Evolutionary conservation across 2,329 filamentous ascomycete species (phyloP), one percentile per base, ranked within the genome.

Genomic region (Tolypocladium guangdongense): DNA sequence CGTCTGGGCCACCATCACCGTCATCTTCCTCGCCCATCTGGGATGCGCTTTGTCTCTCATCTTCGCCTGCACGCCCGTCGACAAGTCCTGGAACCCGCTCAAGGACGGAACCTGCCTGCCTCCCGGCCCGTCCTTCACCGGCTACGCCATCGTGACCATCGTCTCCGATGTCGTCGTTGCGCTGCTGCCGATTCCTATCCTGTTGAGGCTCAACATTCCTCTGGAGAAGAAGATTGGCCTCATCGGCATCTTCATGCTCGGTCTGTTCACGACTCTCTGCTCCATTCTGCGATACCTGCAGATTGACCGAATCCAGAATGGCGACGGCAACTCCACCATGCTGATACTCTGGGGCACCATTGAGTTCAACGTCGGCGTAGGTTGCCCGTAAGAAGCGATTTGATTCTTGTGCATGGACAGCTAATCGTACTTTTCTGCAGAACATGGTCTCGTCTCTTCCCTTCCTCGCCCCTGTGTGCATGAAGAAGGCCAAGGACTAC

Each of bases 301-400:
- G 57, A 80, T 81, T 55, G 63, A 74, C 55, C 66, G 71, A 0
- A 77, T 81, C 39, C 73, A 75, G 18, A 64, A 66, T 14, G 75
- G 74, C 2, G 75, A 79, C 38, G 76, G 77, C 10, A 77, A 80
- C 58, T 79, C 78, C 0, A 80, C 78, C 5, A 76, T 78, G 73
- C 66, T 81, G 12, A 70, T 81, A 1, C 64, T 81, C 0, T 81
- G 78, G 78, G 78, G 78, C 5, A 76, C 74, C 2, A 76, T 81
- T 53, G 78, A 81, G 60, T 77, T 81, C 63, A 80, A 81, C 57
- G 72, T 80, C 33, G 78, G 78, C 12, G 77, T 80, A 70, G 61
- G 75, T 60, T 3, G 7, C 6, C 12, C 11, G 12, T 27, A 12
- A 20, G 11, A 20, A 20, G 43, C 27, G 7, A 10, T 30, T 27